A percentile compares a stretch with the other conserved stretches of the same genome.
phyloP scores from a whole-genome alignment of 306 rosid species.

The Cucurbita moschata region DNA sequence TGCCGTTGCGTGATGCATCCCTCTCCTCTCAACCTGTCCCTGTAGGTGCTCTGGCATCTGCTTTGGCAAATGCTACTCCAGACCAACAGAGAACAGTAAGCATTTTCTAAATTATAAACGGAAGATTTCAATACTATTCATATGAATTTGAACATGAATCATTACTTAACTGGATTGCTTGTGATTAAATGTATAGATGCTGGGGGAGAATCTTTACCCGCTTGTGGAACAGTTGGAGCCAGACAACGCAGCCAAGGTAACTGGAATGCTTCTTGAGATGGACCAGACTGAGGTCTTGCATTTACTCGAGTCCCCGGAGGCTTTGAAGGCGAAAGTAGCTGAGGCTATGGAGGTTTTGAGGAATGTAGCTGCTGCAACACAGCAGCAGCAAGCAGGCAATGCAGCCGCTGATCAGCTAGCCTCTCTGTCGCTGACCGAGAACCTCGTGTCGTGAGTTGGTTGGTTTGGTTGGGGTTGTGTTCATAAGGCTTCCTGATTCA shows the following conservation, averaged over 20 bases:
- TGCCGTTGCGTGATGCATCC: conserved; percentile 16
- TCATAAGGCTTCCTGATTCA: neutral
- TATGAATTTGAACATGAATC: too few species aligned
- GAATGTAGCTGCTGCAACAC: conserved; percentile 19
- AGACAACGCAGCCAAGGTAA: conserved; percentile 24
- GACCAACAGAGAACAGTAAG: conserved; percentile 27
- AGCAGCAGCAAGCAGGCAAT: conserved; percentile 17
- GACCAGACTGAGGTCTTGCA: conserved; percentile 29
- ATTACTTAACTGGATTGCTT: neutral
- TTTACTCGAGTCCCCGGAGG: conserved; percentile 25
- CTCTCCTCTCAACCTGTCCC: conserved; percentile 20
- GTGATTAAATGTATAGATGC: conserved; percentile 8
- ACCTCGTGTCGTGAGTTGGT: neutral
- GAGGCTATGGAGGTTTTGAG: conserved; percentile 27
- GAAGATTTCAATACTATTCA: neutral
- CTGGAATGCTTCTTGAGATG: conserved; percentile 31
- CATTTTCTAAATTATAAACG: neutral
- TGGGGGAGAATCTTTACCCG: conserved; percentile 26
- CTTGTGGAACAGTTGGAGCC: conserved; percentile 24
- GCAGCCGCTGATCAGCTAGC: conserved; percentile 17
- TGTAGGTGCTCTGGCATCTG: conserved; percentile 20
- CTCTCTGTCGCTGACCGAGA: conserved; percentile 16
- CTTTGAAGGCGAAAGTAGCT: conserved; percentile 21
- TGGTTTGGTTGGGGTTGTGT: neutral
- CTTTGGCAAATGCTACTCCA: conserved; percentile 22